Evolutionary conservation across 2,329 filamentous ascomycete genomes (phyloP), one percentile per base, ranked within the genome.

Genomic region (Tolypocladium cylindrosporum): DNA sequence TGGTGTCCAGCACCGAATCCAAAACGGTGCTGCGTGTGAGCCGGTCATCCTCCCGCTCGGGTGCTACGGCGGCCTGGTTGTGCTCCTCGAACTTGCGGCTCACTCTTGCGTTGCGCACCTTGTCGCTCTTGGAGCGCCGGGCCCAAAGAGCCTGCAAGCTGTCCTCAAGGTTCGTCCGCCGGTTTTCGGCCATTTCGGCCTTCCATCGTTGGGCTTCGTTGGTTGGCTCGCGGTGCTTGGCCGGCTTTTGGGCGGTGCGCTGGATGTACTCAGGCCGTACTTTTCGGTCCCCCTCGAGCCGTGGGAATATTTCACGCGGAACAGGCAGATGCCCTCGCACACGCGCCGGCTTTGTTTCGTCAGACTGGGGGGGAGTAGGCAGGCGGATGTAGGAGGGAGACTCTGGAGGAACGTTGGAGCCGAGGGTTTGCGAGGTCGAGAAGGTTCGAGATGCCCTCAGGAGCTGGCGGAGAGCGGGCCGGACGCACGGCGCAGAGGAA

Each of bases 321-420:
- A 91, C 79, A 10, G 94, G 94, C 0, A 99, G 81, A 58, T 87
- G 84, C 64, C 94, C 94, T 71, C 91, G 91, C 40, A 91, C 71
- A 11, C 73, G 72, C 2, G 72, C 67, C 2, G 67, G 74, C 60
- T 71, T 74, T 16, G 69, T 69, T 64, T 82, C 77, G 39, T 83
- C 79, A 55, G 87, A 84, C 71, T 96, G 91, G n/a, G 85, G 81
- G 54, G 89, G 82, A 64, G 80, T 79, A 54, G 92, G 93, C 57
- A 97, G 79, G 63, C 90, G 85, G 74, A 97, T 89, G 77, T 89
- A 97, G 63, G 83, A 82, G 53, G 94, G 93, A 41, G 91, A 96
- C 71, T 97, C 90, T 54, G 94, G 93, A 21, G 88, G 87, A 62
- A 92, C 89, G 53, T 77, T 78, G 55, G 74, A 74, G 68, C 69